Base-by-base conservation (phyloP, 345 rosid species). In the Capsella bursapastoris region DNA sequence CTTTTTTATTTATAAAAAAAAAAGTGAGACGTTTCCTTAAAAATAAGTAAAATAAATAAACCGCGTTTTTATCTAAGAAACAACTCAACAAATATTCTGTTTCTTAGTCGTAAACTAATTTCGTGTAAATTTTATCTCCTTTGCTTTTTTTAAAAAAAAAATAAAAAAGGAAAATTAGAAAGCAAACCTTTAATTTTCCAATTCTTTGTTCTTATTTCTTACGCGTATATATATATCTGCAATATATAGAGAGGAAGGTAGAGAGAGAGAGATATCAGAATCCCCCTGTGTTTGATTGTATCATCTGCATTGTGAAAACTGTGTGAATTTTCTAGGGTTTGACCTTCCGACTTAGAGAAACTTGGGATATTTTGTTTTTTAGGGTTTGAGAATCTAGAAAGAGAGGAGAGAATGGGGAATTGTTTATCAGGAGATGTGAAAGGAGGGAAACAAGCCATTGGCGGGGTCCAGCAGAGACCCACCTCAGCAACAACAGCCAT, bases 381-480 rank as follows among this genome's bases (percentile, higher is more conserved):
- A 34, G 44, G 45, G 65, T 53, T 55, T 10, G 37, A 40, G 8
- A 15, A 22, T 58, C n/a, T 11, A n/a, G 1, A 55, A 3, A 62
- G 14, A 62, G 14, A 16, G 4, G 4, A 35, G 52, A 14, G 57
- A 57, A 40, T 92, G 98, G 97, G 98, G 22, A 64, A 53, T 0
- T 93, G 95, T 68, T 47, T 79, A 1, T 82, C 93, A 5, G 88
- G 87, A 27, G 96, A 88, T 27, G 68, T 90, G 73, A 73, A 34
- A 44, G 98, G 93, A 13, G 98, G 92, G 18, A 79, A 87, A 76
- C 90, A 87, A 73, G 98, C 89, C 5, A 60, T 89, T 2, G 97
- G 96, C 58, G 93, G 93, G 69, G 62, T 80, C 78, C 82, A 76
- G 9, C 74, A 32, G n/a, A 73, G 71, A 66, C 72, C 87, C 76